Evolutionary conservation across 805 yeast species (phyloP).

Genomic region (Yamadazyma endophytica): DNA sequence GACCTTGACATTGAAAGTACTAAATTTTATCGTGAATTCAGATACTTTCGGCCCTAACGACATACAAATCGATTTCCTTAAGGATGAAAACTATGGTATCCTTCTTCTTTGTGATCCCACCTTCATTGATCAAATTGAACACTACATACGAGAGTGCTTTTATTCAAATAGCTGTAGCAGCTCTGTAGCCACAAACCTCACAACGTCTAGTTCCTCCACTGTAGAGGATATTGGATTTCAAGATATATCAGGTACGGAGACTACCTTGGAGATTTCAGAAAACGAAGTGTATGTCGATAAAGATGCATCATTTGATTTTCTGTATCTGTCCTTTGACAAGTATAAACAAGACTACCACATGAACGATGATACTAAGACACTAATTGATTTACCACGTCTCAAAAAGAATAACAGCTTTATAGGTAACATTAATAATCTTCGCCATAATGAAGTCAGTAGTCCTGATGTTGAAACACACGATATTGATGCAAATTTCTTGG

Average conservation of each 20-base stretch:
- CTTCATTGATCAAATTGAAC: slow-evolving; percentile 20
- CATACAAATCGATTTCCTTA: slow-evolving; percentile 19
- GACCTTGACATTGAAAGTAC: slow-evolving; percentile 19
- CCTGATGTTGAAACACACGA: slow-evolving; percentile 3
- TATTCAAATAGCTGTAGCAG: too few species aligned
- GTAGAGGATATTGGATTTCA: slow-evolving; percentile 4
- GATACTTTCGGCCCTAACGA: slow-evolving; percentile 7
- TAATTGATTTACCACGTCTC: neutral
- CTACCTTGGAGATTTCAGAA: slow-evolving; percentile 15
- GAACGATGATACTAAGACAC: slow-evolving; percentile 12
- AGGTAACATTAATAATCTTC: slow-evolving; percentile 19
- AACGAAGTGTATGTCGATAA: slow-evolving; percentile 2
- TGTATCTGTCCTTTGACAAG: slow-evolving; percentile 1
- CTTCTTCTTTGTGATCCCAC: slow-evolving; percentile 23
- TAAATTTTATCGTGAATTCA: slow-evolving; percentile 17
- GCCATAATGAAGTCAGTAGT: slow-evolving; percentile 29
- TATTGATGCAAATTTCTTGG: too few species aligned
- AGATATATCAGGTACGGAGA: slow-evolving; percentile 12
- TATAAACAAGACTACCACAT: slow-evolving; percentile 1
- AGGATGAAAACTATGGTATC: slow-evolving; percentile 28
- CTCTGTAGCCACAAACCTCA: too few species aligned
- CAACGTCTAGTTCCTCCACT: slow-evolving; percentile 4
- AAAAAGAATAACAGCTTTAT: slow-evolving; percentile 13
- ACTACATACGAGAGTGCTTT: slow-evolving; percentile 18
- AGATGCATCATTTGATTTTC: slow-evolving; percentile 3